Base-by-base conservation (phyloP, 2,329 filamentous ascomycete genomes). In the Phialophora expanda region DNA sequence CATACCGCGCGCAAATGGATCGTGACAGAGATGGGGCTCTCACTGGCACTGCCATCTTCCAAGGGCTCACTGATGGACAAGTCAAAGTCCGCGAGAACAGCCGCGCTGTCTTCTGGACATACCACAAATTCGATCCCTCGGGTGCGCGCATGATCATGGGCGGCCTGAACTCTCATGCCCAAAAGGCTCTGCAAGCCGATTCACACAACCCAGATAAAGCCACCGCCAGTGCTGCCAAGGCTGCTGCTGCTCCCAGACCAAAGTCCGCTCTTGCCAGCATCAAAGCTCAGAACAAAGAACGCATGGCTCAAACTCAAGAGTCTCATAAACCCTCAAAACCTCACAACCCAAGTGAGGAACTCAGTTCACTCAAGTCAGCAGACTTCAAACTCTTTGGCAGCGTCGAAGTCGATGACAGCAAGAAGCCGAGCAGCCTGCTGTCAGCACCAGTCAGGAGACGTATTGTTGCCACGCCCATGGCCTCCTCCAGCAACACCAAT, bases 1-100 rank as follows among this genome's bases (percentile, higher is more conserved):
- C 87, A 69, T 91, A 97, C 78, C 96, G 93, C 79, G 86, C 82
- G 68, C 88, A 92, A 48, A 84, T 98, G 66, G 94, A 98, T 76
- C 92, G 96, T 74, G 86, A 86, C 0, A 93, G 93, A 50, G 92
- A 93, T 3, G 79, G 96, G 22, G 93, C 97, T 12, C 74, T 92
- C 30, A 86, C 96, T 14, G 92, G 96, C 70, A 96, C 96, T 77
- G 92, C 90, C 71, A 87, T 99, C 74, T 93, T 90, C 77, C 96
- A 93, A 76, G 91, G 94, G 0, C 84, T 99, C n/a, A 84, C 84
- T 24, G 95, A 99, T 80, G 84, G 94, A 12, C 97, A 98, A 74
- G 93, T 93, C 7, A 90, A 89, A 32, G 94, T 98, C 54, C 87
- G 95, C 73, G 93, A 97, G 77, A 89, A 87, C 69, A 94, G 91